A percentile compares a stretch with the other conserved stretches of the same genome.
phyloP scores from a whole-genome alignment of 2,329 filamentous ascomycete species.

The Lasiodiplodia sp. region DNA sequence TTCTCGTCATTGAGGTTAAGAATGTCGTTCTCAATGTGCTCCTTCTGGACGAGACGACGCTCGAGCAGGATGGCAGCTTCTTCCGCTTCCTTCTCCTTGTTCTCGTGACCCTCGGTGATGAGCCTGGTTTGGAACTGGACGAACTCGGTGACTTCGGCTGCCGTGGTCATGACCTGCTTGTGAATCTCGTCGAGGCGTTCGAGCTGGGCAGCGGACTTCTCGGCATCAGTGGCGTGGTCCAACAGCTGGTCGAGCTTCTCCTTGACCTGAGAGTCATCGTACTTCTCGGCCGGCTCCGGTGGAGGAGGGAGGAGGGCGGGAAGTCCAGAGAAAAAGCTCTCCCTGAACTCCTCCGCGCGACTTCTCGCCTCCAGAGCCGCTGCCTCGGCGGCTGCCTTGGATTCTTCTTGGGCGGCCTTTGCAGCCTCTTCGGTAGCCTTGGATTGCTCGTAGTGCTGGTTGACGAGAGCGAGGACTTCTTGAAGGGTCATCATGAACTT shows the following conservation, averaged over 20 bases:
- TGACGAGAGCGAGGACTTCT: slow-evolving; percentile 82
- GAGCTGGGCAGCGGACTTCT: slow-evolving; percentile 76
- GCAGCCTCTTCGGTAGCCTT: slow-evolving; percentile 60
- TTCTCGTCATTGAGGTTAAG: slow-evolving; percentile 53
- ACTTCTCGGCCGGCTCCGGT: slow-evolving; percentile 49
- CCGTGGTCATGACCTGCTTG: slow-evolving; percentile 82
- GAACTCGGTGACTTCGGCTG: slow-evolving; percentile 83
- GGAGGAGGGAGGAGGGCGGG: slow-evolving; percentile 54
- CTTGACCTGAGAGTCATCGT: slow-evolving; percentile 66
- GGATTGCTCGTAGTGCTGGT: slow-evolving; percentile 87
- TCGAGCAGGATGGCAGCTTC: slow-evolving; percentile 84
- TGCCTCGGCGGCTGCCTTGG: slow-evolving; percentile 44
- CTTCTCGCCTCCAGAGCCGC: slow-evolving; percentile 52
- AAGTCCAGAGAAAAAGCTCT: slow-evolving; percentile 49
- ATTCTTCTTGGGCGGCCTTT: slow-evolving; percentile 48
- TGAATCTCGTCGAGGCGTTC: slow-evolving; percentile 89
- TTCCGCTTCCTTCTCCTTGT: slow-evolving; percentile 78
- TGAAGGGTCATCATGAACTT: slow-evolving; percentile 86
- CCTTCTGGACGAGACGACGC: slow-evolving; percentile 72
- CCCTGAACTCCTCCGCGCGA: slow-evolving; percentile 52
- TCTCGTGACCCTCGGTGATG: slow-evolving; percentile 78
- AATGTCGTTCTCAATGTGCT: slow-evolving; percentile 60
- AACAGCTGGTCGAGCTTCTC: slow-evolving; percentile 65
- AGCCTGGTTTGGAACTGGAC: slow-evolving; percentile 77
- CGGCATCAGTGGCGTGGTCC: slow-evolving; percentile 69